phyloP scores from a whole-genome alignment of 129 eudicot genomes.

The Escallonia rubra region DNA sequence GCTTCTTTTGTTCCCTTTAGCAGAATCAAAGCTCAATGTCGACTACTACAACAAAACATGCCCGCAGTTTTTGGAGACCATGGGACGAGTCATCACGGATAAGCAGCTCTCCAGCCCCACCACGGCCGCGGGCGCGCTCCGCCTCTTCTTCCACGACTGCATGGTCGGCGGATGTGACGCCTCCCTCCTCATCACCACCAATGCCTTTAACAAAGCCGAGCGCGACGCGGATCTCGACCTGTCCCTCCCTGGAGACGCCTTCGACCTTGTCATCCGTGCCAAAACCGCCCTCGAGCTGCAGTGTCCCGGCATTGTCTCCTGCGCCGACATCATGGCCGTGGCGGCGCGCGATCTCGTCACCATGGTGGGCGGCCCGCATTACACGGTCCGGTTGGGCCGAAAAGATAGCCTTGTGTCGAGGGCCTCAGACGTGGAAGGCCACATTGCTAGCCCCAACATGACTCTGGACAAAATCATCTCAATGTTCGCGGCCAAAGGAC shows the following conservation, averaged over 20 bases:
- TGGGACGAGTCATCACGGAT: slow-evolving; percentile 18
- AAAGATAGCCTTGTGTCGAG: slow-evolving; percentile 32
- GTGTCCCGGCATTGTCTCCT: slow-evolving; percentile 55
- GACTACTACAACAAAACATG: slow-evolving; percentile 47
- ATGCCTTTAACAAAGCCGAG: slow-evolving; percentile 28
- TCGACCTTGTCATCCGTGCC: slow-evolving; percentile 30
- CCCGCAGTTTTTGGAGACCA: slow-evolving; percentile 27
- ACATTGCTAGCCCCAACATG: slow-evolving; percentile 47
- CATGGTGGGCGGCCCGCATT: slow-evolving; percentile 50
- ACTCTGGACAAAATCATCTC: slow-evolving; percentile 27
- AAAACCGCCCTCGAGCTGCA: slow-evolving; percentile 45
- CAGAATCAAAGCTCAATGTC: slow-evolving; percentile 18
- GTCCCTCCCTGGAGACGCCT: slow-evolving; percentile 48
- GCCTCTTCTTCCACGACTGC: slow-evolving; percentile 66
- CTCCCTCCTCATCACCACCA: slow-evolving; percentile 44
- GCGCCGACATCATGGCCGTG: slow-evolving; percentile 46
- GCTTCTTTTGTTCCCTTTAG: background rate
- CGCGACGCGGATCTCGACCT: slow-evolving; percentile 36
- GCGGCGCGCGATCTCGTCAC: slow-evolving; percentile 38
- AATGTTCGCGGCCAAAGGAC: slow-evolving; percentile 24
- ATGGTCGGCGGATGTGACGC: slow-evolving; percentile 57
- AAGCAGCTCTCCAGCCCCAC: slow-evolving; percentile 42
- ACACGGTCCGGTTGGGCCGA: slow-evolving; percentile 38
- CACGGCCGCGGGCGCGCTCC: slow-evolving; percentile 55
- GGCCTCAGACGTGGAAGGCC: slow-evolving; percentile 35